phyloP scores from a whole-genome alignment of 1,284 basidiomycete species.

The Apiotrichum sp. region DNA sequence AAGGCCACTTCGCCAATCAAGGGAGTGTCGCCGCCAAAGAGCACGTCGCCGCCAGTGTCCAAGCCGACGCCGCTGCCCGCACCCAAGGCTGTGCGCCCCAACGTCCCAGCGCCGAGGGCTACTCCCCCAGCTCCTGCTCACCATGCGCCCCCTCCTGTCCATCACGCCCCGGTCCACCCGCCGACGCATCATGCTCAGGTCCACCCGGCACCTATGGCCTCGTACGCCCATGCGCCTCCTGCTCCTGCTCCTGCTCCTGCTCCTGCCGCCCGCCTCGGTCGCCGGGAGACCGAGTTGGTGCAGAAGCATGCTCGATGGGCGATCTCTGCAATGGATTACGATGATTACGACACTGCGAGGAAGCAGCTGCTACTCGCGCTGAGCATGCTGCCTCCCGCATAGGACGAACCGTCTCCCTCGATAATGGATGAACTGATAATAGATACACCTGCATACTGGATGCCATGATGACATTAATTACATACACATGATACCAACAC shows the following conservation, averaged over 20 bases:
- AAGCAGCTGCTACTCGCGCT: slow-evolving; percentile 72
- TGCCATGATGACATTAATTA: not conserved
- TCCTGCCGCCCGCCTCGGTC: slow-evolving; percentile 15
- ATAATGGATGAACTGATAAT: not conserved
- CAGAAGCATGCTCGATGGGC: slow-evolving; percentile 89
- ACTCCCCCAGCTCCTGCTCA: too few species aligned
- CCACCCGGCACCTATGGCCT: not conserved
- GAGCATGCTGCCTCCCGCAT: slow-evolving; percentile 50
- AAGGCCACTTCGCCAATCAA: not conserved
- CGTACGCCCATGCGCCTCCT: not conserved
- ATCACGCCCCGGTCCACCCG: not conserved
- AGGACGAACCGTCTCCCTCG: not conserved
- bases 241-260: slow-evolving; percentile 1
- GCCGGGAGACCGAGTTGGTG: slow-evolving; percentile 56
- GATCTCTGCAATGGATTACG: slow-evolving; percentile 85
- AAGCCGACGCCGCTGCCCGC: not conserved
- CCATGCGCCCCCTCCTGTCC: too few species aligned
- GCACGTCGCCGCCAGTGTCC: slow-evolving; percentile 12
- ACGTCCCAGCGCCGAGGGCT: too few species aligned
- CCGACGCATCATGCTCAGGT: not conserved
- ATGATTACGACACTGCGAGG: slow-evolving; percentile 75
- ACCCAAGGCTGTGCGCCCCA: not conserved
- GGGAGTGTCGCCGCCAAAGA: slow-evolving; percentile 8
- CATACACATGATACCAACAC: not conserved
- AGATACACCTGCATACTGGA: not conserved